Evolutionary conservation across 1,139 yeast genomes (phyloP).

Genomic region (Protomyces inundatus): DNA sequence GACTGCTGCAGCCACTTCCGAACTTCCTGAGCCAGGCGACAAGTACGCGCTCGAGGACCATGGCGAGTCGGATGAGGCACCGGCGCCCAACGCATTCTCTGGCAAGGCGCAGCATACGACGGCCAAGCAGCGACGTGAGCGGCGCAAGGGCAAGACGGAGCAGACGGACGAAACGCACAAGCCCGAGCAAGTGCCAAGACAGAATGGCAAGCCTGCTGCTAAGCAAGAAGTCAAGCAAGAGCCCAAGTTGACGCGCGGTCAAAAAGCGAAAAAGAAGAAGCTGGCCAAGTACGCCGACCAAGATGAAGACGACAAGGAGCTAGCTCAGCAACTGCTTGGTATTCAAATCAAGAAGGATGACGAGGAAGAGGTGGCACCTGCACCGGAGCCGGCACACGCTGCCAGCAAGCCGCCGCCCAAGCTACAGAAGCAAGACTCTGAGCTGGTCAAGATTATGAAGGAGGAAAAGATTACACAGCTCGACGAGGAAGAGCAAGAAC

Average conservation of each 20-base stretch:
- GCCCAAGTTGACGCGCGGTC: conserved; percentile 57
- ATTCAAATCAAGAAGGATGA: conserved; percentile 56
- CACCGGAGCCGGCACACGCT: conserved; percentile 37
- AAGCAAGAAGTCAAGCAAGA: conserved; percentile 3
- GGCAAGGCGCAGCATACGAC: conserved; percentile 24
- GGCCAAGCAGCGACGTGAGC: conserved; percentile 25
- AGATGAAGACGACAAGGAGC: conserved; percentile 75
- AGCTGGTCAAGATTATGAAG: conserved; percentile 29
- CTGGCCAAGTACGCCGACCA: conserved; percentile 84
- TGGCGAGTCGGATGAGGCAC: conserved; percentile 11
- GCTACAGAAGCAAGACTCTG: conserved; percentile 31
- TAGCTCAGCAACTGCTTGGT: conserved; percentile 77
- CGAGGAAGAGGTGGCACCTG: conserved; percentile 48
- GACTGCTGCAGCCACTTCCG: neutral
- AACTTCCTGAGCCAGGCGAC: neutral
- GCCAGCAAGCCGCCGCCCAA: conserved; percentile 30
- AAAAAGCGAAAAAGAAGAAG: conserved; percentile 75
- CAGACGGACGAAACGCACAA: neutral
- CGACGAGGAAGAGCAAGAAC: conserved; percentile 37
- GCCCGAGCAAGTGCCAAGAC: neutral
- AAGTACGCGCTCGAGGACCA: conserved; percentile 22
- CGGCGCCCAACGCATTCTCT: neutral
- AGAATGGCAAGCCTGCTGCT: conserved; percentile 26
- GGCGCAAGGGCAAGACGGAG: conserved; percentile 4
- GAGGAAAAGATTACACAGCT: conserved; percentile 39